phyloP scores from a whole-genome alignment of 768 basidiomycete species.

The Rhodotorula toruloides region DNA sequence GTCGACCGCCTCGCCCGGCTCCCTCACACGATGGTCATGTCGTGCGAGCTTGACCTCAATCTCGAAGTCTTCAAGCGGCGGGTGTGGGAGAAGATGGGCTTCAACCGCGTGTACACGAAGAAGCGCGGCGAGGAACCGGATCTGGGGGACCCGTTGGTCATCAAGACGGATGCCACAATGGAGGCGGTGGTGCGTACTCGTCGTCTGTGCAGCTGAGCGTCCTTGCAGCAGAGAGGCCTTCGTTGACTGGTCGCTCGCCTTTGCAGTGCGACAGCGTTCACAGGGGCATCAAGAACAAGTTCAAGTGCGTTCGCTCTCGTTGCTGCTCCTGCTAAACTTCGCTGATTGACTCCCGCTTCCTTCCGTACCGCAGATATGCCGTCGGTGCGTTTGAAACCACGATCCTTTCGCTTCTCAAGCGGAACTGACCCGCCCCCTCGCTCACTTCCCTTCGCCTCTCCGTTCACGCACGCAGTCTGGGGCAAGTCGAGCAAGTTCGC shows the following conservation, averaged over 20 bases:
- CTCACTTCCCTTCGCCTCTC: neutral
- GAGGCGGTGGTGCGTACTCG: constrained; percentile 50
- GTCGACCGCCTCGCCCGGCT: constrained; percentile 76
- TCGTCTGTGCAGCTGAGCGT: neutral
- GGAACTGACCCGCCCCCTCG: neutral
- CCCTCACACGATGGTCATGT: constrained; percentile 85
- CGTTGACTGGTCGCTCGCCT: neutral
- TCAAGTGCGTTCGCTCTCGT: constrained; percentile 88
- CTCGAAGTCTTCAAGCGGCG: constrained; percentile 51
- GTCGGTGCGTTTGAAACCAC: neutral
- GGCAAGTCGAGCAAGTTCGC: constrained; percentile 42
- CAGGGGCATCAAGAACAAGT: constrained; percentile 77
- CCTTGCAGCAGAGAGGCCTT: neutral
- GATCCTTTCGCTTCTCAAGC: neutral
- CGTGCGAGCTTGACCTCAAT: constrained; percentile 89
- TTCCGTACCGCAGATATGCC: no score
- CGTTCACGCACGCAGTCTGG: constrained; percentile 59
- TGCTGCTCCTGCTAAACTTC: neutral
- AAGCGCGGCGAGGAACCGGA: constrained; percentile 93
- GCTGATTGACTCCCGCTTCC: neutral
- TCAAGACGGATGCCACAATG: constrained; percentile 85
- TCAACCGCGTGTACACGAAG: constrained; percentile 75
- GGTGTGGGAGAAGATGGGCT: constrained; percentile 47
- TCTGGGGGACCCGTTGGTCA: constrained; percentile 72
- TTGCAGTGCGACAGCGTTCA: constrained; percentile 29